These are phyloP conservation scores for Phylloporus sp. DNA, from an alignment of 768 basidiomycete genomes.

Conservation along the genomic window DNA sequence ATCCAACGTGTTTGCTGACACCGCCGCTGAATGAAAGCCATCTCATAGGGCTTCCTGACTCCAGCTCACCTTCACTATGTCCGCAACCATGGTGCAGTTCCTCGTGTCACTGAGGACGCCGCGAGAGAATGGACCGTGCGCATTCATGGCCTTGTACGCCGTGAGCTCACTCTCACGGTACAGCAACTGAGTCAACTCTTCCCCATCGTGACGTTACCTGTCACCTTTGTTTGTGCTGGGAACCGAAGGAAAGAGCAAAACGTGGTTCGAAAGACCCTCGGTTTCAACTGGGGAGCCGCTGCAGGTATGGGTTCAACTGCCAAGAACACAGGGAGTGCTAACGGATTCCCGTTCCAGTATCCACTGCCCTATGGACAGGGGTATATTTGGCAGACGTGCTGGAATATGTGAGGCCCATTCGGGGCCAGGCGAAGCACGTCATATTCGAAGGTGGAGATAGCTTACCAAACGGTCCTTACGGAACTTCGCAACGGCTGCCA, in stretches of 20 bases:
- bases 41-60: conserved; percentile 48
- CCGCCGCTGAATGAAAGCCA: neutral
- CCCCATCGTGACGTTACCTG: conserved; percentile 51
- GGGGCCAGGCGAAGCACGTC: conserved; percentile 42
- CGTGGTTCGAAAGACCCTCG: conserved; percentile 50
- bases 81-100: conserved; percentile 62
- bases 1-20: neutral
- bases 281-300: conserved; percentile 54
- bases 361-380: conserved; percentile 58
- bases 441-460: conserved; percentile 57
- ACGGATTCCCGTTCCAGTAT: conserved; percentile 22
- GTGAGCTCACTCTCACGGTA: conserved; percentile 39
- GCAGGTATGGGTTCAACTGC: conserved; percentile 25
- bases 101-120: conserved; percentile 36
- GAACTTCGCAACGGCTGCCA: conserved; percentile 45
- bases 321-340: neutral
- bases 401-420: conserved; percentile 39
- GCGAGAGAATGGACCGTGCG: conserved; percentile 43
- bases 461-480: conserved; percentile 59
- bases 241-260: conserved; percentile 68
- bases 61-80: conserved; percentile 53
- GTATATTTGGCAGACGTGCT: conserved; percentile 55
- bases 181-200: conserved; percentile 44
- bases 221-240: conserved; percentile 62
- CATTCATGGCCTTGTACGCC: conserved; percentile 37